Conservation (phyloP, 2,329 filamentous ascomycete species). For the Tolypocladium amazonense region DNA sequence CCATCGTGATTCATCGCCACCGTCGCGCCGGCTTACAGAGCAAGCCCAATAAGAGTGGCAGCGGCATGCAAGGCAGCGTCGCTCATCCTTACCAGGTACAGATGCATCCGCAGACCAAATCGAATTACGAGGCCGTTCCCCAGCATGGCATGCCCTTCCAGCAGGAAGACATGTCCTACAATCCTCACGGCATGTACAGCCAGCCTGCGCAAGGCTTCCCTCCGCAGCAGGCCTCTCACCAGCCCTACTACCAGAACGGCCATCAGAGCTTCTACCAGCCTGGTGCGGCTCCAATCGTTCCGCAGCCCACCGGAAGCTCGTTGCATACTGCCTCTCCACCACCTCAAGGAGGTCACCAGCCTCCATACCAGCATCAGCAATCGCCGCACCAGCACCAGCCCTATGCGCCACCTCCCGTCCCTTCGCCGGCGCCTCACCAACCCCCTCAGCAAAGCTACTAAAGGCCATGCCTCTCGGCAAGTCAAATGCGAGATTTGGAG, state of each 20-base stretch:
- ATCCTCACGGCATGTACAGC: slow-evolving; percentile 6
- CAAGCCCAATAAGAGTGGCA: slow-evolving; percentile 11
- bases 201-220: slow-evolving; percentile 1
- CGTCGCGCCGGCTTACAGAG: slow-evolving; percentile 30
- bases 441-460: neutral
- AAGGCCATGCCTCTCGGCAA: neutral
- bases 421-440: neutral
- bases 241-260: neutral
- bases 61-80: neutral
- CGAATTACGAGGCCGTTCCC: slow-evolving; percentile 6
- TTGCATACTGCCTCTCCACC: neutral
- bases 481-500: neutral
- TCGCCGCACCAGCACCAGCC: neutral
- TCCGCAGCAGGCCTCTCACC: neutral
- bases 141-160: slow-evolving; percentile 5
- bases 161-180: slow-evolving; percentile 9
- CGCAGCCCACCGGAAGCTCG: neutral
- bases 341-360: neutral
- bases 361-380: neutral
- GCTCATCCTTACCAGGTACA: slow-evolving; percentile 2
- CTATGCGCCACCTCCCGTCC: neutral
- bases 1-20: slow-evolving; percentile 31
- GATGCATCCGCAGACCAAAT: slow-evolving; percentile 3
- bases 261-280: neutral
- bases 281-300: neutral